phyloP scores from a whole-genome alignment of 1,284 basidiomycete genomes.

The Irpex sp. region DNA sequence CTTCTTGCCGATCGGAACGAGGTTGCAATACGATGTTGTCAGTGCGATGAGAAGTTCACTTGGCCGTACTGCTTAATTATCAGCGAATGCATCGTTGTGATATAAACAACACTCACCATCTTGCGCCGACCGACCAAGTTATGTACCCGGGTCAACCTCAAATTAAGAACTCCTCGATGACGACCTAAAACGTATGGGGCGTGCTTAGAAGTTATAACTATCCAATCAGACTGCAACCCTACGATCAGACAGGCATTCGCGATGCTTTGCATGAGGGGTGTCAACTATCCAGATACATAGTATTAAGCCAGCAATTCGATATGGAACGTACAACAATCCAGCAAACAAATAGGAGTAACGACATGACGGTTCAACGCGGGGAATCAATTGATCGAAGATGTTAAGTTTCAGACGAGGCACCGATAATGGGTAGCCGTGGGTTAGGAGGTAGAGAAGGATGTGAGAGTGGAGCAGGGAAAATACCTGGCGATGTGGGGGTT shows the following conservation, averaged over 20 bases:
- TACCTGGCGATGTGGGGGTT: slow-evolving; percentile 11
- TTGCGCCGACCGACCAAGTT: neutral
- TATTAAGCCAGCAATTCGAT: neutral
- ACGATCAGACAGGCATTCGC: neutral
- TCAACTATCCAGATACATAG: slow-evolving; percentile 7
- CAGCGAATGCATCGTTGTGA: neutral
- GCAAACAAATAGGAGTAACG: neutral
- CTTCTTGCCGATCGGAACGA: neutral
- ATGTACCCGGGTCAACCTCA: neutral
- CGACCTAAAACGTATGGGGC: too few species aligned
- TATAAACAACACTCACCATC: neutral
- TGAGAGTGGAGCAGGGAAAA: slow-evolving; percentile 11
- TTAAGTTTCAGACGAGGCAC: slow-evolving; percentile 7
- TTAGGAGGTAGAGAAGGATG: slow-evolving; percentile 10
- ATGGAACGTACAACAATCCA: slow-evolving; percentile 4
- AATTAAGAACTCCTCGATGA: neutral
- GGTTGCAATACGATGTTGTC: neutral
- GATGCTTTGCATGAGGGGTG: neutral
- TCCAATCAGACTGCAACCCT: too few species aligned
- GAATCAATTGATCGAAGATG: slow-evolving; percentile 6
- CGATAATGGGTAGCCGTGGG: slow-evolving; percentile 7
- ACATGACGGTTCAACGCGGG: neutral
- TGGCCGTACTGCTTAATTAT: neutral
- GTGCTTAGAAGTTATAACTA: too few species aligned
- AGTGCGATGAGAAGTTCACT: neutral